These are phyloP conservation scores for Neonectria magnoliae DNA, from an alignment of 2,329 filamentous ascomycete species.

Conservation along the genomic window DNA sequence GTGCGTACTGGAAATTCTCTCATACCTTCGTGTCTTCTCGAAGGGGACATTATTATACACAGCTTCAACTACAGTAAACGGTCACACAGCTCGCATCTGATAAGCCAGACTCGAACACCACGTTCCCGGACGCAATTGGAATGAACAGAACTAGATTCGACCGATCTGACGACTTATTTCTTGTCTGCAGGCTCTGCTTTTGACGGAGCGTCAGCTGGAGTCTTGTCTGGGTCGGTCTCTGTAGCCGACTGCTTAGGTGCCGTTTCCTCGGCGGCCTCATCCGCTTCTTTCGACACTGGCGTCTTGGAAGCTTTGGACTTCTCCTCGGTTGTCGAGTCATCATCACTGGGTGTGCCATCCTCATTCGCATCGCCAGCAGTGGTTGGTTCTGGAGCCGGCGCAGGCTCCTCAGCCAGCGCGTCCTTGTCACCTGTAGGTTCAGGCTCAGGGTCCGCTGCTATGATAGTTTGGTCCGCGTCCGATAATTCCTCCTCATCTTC, in stretches of 20 bases:
- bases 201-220: conserved; percentile 5
- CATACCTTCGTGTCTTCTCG: conserved; percentile 10
- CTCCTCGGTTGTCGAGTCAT: conserved; percentile 7
- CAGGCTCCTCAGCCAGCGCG: conserved; percentile 9
- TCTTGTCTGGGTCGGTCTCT: conserved; percentile 15
- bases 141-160: conserved; percentile 20
- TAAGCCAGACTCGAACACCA: background rate
- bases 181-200: conserved; percentile 22
- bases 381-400: conserved; percentile 20
- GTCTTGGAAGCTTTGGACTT: conserved; percentile 7
- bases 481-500: conserved; percentile 18
- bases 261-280: conserved; percentile 6
- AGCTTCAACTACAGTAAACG: conserved; percentile 13
- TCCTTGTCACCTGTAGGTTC: conserved; percentile 21
- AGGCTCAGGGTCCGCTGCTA: conserved; percentile 39
- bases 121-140: background rate
- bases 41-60: conserved; percentile 22
- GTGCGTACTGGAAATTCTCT: conserved; percentile 2
- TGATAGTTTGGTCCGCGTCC: conserved; percentile 41
- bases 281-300: conserved; percentile 5
- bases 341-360: conserved; percentile 32
- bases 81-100: background rate
- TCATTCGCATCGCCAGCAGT: conserved; percentile 31
- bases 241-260: conserved; percentile 4
- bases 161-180: conserved; percentile 19